Evolutionary conservation across 352 stramenopile species (phyloP), one percentile per base, ranked within the genome.

Genomic region (Pythium vanterpoolii): DNA sequence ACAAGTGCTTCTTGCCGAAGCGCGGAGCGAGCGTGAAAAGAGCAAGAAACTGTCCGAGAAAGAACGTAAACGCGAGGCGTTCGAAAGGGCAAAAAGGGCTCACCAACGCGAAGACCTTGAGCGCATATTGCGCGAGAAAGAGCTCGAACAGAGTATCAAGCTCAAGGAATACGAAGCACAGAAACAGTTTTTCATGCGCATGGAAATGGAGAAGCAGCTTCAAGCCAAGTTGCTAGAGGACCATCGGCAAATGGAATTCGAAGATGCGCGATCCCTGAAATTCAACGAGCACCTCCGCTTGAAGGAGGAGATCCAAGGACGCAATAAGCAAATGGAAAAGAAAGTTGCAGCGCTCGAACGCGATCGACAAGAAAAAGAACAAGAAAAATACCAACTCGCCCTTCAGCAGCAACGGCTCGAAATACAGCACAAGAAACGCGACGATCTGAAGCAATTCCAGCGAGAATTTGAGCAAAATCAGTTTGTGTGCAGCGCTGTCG

Each of bases 391-490:
- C 2, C 78, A 89, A 56, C 49, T 90, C 3, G 56, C 71, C 10
- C 48, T 86, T 4, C 76, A 88, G 40, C 74, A 70, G 19, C 58
- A 73, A 28, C 76, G 78, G 27, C 58, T 90, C 0, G 56, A 65
- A 4, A 56, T 60, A 34, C 80, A 89, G 53, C 79, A 76, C 9
- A 54, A 51, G 1, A 86, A 82, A 33, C 79, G 81, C 18, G 77
- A 89, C 30, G 52, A 65, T 14, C 65, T 90, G 18, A 88, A 89
- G 53, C 56, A 47, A 16, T 77, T 79, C 27, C 79, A 89, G 48
- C 66, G 61, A 6, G 71, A 74, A n/a, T 90, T 90, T 27, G 81
- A 90, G 64, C 69, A 79, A 45, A 75, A 79, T 42, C 68, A 86
- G 46, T 68, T 90, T 7, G 71, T 83, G 1, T 87, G 73, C 24